These are phyloP conservation scores for Kwoniella sp. DNA, from an alignment of 768 basidiomycete species.

Conservation along the genomic window DNA sequence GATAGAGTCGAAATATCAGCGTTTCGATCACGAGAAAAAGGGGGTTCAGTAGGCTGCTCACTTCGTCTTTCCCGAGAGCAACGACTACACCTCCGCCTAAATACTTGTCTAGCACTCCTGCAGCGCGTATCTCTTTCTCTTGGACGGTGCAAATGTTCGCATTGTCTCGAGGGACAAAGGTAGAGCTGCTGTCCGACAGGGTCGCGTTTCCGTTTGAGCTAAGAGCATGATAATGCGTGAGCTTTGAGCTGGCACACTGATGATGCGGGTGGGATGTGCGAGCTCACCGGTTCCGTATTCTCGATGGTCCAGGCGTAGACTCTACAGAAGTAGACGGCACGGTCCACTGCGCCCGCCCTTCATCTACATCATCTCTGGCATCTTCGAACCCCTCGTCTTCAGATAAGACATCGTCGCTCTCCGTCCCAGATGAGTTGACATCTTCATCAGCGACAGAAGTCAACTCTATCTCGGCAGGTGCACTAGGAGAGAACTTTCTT, in stretches of 20 bases:
- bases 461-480: conserved; percentile 8
- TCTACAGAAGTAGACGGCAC: conserved; percentile 20
- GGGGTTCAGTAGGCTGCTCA: conserved; percentile 27
- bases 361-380: conserved; percentile 21
- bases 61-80: conserved; percentile 36
- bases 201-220: neutral
- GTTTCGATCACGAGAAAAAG: neutral
- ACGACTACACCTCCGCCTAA: conserved; percentile 30
- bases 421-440: conserved; percentile 21
- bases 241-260: too few species aligned
- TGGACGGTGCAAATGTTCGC: conserved; percentile 22
- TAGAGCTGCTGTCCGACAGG: conserved; percentile 9
- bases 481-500: conserved; percentile 23
- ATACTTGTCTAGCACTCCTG: conserved; percentile 14
- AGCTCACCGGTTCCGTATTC: conserved; percentile 7
- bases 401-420: conserved; percentile 20
- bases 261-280: too few species aligned
- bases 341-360: conserved; percentile 27
- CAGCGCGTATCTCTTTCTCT: conserved; percentile 12
- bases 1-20: conserved; percentile 38
- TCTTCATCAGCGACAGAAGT: neutral
- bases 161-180: conserved; percentile 21
- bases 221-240: too few species aligned
- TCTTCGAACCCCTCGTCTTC: conserved; percentile 20
- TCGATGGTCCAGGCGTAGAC: conserved; percentile 24